A percentile compares a stretch with the other conserved stretches of the same genome.
Evolutionary conservation across 495 filamentous ascomycete species (phyloP).

Genomic region (Aspergillus heteromorphus): DNA sequence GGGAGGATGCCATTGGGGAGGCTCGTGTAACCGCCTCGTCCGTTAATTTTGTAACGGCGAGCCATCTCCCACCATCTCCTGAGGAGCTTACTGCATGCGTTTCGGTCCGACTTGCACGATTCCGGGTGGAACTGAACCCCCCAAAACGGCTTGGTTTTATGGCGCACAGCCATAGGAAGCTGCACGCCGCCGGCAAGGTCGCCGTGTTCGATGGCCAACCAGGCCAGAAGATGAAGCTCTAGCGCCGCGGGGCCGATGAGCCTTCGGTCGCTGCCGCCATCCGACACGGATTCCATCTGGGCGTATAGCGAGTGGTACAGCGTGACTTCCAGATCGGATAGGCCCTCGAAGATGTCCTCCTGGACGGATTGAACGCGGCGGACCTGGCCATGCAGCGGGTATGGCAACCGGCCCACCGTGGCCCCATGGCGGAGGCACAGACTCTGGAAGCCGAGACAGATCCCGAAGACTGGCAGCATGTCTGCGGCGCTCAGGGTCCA

Average conservation of each 20-base stretch:
- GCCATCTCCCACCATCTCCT: slow-evolving; percentile 66
- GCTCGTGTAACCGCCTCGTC: slow-evolving; percentile 25
- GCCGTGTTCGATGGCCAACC: slow-evolving; percentile 24
- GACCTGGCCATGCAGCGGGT: slow-evolving; percentile 78
- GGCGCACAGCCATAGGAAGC: slow-evolving; percentile 74
- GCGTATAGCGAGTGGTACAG: slow-evolving; percentile 86
- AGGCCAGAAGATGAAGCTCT: slow-evolving; percentile 33
- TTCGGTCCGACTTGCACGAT: slow-evolving; percentile 73
- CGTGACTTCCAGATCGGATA: slow-evolving; percentile 61
- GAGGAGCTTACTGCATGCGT: slow-evolving; percentile 61
- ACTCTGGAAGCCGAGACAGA: slow-evolving; percentile 91
- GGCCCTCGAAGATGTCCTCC: slow-evolving; percentile 47
- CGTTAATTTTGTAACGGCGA: slow-evolving; percentile 26
- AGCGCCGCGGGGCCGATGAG: background rate
- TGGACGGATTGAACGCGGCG: slow-evolving; percentile 51
- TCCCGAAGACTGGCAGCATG: slow-evolving; percentile 72
- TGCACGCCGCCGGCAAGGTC: slow-evolving; percentile 9
- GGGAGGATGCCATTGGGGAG: slow-evolving; percentile 23
- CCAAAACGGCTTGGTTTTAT: slow-evolving; percentile 73
- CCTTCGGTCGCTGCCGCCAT: background rate
- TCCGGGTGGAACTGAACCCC: slow-evolving; percentile 94
- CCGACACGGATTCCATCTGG: slow-evolving; percentile 28
- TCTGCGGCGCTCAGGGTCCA: slow-evolving; percentile 60
- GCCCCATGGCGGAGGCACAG: slow-evolving; percentile 64
- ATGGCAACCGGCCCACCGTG: slow-evolving; percentile 52